phyloP scores from a whole-genome alignment of 345 rosid genomes.

The Gossypium sturtianum region DNA sequence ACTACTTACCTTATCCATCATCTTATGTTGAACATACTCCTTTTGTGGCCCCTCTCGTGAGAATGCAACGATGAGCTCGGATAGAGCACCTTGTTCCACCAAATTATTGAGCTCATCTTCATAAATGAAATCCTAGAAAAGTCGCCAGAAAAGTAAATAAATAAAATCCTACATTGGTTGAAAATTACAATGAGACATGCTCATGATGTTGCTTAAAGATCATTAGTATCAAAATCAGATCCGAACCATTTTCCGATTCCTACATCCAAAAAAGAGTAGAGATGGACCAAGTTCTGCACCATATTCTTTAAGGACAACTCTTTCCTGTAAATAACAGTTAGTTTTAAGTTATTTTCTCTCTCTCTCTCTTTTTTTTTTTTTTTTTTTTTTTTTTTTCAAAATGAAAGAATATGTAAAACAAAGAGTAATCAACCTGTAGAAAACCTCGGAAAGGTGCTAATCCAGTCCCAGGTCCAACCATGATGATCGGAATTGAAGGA shows the following conservation, averaged over 20 bases:
- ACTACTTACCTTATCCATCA: slow-evolving; percentile 57
- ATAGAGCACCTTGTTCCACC: slow-evolving; percentile 59
- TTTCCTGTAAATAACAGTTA: slow-evolving; percentile 41
- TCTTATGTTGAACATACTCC: slow-evolving; percentile 92
- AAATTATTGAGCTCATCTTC: slow-evolving; percentile 76
- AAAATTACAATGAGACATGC: not conserved
- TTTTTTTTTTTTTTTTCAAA: not conserved
- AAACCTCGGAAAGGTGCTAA: slow-evolving; percentile 76
- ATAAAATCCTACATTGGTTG: slow-evolving; percentile 35
- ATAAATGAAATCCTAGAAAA: slow-evolving; percentile 52
- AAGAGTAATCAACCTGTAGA: slow-evolving; percentile 31
- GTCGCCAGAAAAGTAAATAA: slow-evolving; percentile 18
- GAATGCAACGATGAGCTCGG: slow-evolving; percentile 80
- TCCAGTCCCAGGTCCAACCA: slow-evolving; percentile 76
- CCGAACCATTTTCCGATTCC: slow-evolving; percentile 72
- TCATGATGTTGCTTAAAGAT: not conserved
- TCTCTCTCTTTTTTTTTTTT: no score
- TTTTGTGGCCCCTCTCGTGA: slow-evolving; percentile 88
- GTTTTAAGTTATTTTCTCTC: not conserved
- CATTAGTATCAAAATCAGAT: slow-evolving; percentile 1
- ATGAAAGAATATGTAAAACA: not conserved
- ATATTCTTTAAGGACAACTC: slow-evolving; percentile 67
- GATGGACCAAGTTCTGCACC: slow-evolving; percentile 72
- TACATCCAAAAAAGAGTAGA: slow-evolving; percentile 86
- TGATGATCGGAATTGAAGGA: slow-evolving; percentile 40